Conservation (phyloP, 139 green algal species). For the Coccomyxa sp. region DNA sequence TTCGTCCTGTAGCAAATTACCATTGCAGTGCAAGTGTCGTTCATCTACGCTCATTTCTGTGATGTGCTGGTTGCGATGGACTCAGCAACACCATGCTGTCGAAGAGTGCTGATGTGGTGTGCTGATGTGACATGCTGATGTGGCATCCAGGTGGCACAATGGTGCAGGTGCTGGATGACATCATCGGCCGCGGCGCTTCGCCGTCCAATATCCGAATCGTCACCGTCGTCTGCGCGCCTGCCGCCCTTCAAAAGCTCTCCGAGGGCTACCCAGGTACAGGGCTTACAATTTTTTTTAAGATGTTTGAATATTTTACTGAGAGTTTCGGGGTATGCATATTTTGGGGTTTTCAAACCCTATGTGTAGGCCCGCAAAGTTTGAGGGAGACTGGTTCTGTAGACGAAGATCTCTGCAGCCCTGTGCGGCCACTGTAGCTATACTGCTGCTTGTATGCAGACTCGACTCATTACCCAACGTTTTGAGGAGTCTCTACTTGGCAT, state of each 20-base stretch:
- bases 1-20: neutral
- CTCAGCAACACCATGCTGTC: neutral
- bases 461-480: too few relatives aligned
- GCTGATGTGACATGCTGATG: neutral
- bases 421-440: too few relatives aligned
- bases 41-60: neutral
- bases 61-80: neutral
- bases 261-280: constrained; percentile 61
- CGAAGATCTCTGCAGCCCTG: neutral
- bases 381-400: neutral
- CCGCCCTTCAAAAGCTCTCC: constrained; percentile 71
- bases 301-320: too few relatives aligned
- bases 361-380: too few relatives aligned
- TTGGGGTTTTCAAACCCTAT: too few relatives aligned
- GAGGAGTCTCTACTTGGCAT: too few relatives aligned
- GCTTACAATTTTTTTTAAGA: neutral
- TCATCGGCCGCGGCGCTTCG: constrained; percentile 65
- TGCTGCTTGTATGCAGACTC: too few relatives aligned
- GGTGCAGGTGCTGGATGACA: constrained; percentile 63
- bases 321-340: too few relatives aligned
- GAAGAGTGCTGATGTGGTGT: neutral
- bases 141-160: constrained; percentile 66
- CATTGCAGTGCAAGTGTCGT: neutral
- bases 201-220: constrained; percentile 76
- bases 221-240: constrained; percentile 67